These are phyloP conservation scores for Chlamydomonas schloesseri DNA, from an alignment of 139 green algal species.

Conservation along the genomic window DNA sequence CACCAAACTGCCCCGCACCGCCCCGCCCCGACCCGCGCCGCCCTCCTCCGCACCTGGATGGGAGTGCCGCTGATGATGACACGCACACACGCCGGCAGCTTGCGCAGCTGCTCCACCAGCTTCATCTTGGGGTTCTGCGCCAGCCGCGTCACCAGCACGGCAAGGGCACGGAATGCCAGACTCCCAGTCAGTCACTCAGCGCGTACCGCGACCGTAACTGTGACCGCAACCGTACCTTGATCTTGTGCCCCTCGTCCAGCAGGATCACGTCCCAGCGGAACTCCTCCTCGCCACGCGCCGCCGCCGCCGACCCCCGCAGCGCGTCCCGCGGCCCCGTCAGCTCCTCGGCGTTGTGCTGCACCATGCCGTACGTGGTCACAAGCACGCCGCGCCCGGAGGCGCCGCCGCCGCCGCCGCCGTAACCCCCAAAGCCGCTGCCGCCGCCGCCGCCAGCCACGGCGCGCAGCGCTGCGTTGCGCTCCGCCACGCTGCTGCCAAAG, in stretches of 20 bases:
- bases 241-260: constrained; percentile 86
- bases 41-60: constrained; percentile 73
- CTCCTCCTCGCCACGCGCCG: background rate
- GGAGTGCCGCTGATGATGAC: constrained; percentile 93
- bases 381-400: constrained; percentile 73
- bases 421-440: constrained; percentile 59
- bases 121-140: constrained; percentile 89
- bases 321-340: constrained; percentile 47
- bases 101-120: constrained; percentile 69
- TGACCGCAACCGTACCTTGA: too few relatives aligned
- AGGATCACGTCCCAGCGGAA: constrained; percentile 91
- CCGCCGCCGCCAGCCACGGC: constrained; percentile 36
- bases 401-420: background rate
- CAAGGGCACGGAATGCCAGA: too few relatives aligned
- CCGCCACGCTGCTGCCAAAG: constrained; percentile 35
- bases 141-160: too few relatives aligned
- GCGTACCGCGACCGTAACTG: too few relatives aligned
- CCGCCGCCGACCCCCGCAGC: background rate
- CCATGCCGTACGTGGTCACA: constrained; percentile 96
- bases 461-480: constrained; percentile 50
- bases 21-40: too few relatives aligned
- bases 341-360: constrained; percentile 81
- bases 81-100: constrained; percentile 53
- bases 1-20: too few relatives aligned
- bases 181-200: too few relatives aligned